Conservation (phyloP, 306 rosid genomes). For the Trifolium repens region DNA sequence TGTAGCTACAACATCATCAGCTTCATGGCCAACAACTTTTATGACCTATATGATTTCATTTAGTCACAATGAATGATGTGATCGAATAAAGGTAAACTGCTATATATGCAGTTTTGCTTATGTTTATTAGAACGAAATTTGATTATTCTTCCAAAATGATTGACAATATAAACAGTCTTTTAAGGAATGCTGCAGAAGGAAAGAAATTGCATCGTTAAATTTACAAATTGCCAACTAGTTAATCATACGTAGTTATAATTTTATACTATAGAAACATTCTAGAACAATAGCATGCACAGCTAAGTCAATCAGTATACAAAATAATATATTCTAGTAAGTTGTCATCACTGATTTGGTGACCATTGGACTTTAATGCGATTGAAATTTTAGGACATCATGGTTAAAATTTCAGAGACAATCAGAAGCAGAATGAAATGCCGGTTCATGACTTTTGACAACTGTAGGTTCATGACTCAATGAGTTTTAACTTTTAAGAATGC, state of each 20-base stretch:
- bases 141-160: constrained; percentile 16
- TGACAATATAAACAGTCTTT: neutral
- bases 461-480: neutral
- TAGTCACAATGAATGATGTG: constrained; percentile 28
- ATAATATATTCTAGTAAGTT: neutral
- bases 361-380: neutral
- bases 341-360: neutral
- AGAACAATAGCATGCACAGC: neutral
- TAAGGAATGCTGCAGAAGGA: neutral
- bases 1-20: constrained; percentile 96
- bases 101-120: constrained; percentile 1
- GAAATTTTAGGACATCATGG: neutral
- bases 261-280: neutral
- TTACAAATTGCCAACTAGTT: neutral
- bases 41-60: constrained; percentile 56
- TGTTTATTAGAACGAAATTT: constrained; percentile 1
- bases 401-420: neutral
- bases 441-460: neutral
- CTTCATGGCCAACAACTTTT: constrained; percentile 82
- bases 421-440: neutral
- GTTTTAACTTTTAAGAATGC: neutral
- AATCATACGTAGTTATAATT: neutral
- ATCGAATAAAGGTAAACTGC: constrained; percentile 3
- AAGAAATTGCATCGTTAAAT: neutral
- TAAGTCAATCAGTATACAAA: neutral